Evolutionary conservation across 768 basidiomycete species (phyloP).

Genomic region (Mycena haematopus): DNA sequence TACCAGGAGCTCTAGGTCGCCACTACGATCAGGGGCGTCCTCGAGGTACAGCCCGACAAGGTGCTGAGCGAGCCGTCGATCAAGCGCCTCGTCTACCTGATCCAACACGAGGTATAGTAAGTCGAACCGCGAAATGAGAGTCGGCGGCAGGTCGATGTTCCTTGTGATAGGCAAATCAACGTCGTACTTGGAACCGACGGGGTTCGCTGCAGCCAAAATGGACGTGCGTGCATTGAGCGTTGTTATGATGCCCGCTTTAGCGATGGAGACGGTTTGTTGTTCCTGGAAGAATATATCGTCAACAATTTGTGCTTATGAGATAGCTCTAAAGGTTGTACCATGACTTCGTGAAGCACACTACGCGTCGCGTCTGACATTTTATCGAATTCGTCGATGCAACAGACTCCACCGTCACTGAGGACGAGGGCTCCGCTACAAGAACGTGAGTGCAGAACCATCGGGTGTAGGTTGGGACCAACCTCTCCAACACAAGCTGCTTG

Average conservation of each 20-base stretch:
- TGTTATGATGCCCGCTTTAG: slow-evolving; percentile 98
- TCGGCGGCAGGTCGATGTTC: slow-evolving; percentile 98
- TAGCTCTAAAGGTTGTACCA: slow-evolving; percentile 59
- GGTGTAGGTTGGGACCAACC: too few species aligned
- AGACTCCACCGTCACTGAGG: slow-evolving; percentile 94
- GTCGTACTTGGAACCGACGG: slow-evolving; percentile 95
- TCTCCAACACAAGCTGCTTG: slow-evolving; percentile 96
- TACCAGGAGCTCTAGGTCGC: slow-evolving; percentile 77
- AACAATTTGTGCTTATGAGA: not conserved
- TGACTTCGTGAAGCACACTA: slow-evolving; percentile 98
- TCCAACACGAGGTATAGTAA: slow-evolving; percentile 95
- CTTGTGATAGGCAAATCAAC: slow-evolving; percentile 89
- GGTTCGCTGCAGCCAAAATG: slow-evolving; percentile 96
- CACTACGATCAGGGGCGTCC: slow-evolving; percentile 74
- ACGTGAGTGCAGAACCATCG: too few species aligned
- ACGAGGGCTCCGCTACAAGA: slow-evolving; percentile 96
- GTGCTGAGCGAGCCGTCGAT: slow-evolving; percentile 89
- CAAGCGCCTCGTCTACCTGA: slow-evolving; percentile 87
- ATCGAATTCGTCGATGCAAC: slow-evolving; percentile 99
- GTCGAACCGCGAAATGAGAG: slow-evolving; percentile 97
- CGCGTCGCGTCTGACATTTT: slow-evolving; percentile 99
- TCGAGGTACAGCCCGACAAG: slow-evolving; percentile 94
- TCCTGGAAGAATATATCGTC: slow-evolving; percentile 58
- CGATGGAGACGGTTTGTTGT: slow-evolving; percentile 99
- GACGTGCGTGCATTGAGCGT: slow-evolving; percentile 98